These are phyloP conservation scores for Apiospora kogelbergensis DNA, from an alignment of 2,329 filamentous ascomycete species.

Conservation along the genomic window DNA sequence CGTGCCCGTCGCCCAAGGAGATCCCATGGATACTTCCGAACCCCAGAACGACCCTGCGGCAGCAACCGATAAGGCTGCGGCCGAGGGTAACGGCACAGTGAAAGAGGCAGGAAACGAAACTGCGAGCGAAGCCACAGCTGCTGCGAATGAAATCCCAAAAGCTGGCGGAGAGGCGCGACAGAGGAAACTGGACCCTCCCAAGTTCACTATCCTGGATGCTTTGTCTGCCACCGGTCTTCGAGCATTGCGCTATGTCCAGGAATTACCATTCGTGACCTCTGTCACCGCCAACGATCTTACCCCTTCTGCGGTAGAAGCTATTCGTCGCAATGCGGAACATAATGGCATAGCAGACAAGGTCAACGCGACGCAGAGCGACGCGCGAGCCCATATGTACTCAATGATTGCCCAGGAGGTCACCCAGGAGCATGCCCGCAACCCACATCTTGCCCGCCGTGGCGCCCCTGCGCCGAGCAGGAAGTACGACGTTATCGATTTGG, in stretches of 20 bases:
- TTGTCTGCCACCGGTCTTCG: slow-evolving; percentile 91
- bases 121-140: slow-evolving; percentile 16
- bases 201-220: slow-evolving; percentile 88
- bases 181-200: slow-evolving; percentile 33
- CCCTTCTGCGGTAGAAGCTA: slow-evolving; percentile 72
- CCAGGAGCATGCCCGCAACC: slow-evolving; percentile 35
- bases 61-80: slow-evolving; percentile 1
- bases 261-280: slow-evolving; percentile 80
- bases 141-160: slow-evolving; percentile 14
- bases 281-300: slow-evolving; percentile 91
- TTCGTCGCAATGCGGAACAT: slow-evolving; percentile 80
- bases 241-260: slow-evolving; percentile 86
- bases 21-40: slow-evolving; percentile 15
- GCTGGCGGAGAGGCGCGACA: slow-evolving; percentile 16
- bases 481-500: slow-evolving; percentile 94
- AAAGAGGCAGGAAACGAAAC: slow-evolving; percentile 17
- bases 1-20: not conserved
- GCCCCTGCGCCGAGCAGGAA: slow-evolving; percentile 47
- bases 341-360: slow-evolving; percentile 75
- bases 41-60: not conserved
- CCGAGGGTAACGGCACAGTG: slow-evolving; percentile 3
- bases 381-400: slow-evolving; percentile 87
- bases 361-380: slow-evolving; percentile 74
- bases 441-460: slow-evolving; percentile 39
- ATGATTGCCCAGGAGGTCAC: slow-evolving; percentile 56